These are phyloP conservation scores for Aspergillus sp. DNA, from an alignment of 2,329 filamentous ascomycete species.

Conservation along the genomic window DNA sequence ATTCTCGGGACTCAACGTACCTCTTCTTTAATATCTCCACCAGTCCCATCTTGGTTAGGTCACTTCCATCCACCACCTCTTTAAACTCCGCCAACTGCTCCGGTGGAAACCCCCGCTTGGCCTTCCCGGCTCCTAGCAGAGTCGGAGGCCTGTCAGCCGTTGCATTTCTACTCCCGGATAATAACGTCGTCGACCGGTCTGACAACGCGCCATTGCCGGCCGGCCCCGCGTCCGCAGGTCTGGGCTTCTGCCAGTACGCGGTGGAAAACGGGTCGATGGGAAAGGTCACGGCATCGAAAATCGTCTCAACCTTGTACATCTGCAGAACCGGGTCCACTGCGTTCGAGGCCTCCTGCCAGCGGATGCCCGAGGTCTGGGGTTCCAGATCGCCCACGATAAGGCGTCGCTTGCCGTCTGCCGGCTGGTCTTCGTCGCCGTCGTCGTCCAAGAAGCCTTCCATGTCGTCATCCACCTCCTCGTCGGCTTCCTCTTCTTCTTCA, in stretches of 20 bases:
- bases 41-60: conserved; percentile 65
- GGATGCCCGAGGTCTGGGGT: conserved; percentile 70
- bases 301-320: conserved; percentile 64
- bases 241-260: conserved; percentile 59
- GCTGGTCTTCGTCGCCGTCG: conserved; percentile 67
- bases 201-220: too few species aligned
- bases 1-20: conserved; percentile 24
- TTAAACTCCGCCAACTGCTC: conserved; percentile 62
- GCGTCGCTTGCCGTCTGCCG: conserved; percentile 49
- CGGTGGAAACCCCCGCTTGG: conserved; percentile 44
- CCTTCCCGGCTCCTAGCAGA: conserved; percentile 12
- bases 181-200: too few species aligned
- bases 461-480: conserved; percentile 65
- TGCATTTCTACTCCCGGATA: too few species aligned
- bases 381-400: conserved; percentile 59
- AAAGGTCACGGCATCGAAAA: conserved; percentile 48
- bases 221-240: too few species aligned
- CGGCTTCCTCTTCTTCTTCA: conserved; percentile 55
- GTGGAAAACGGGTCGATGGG: conserved; percentile 80
- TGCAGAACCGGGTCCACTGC: conserved; percentile 44
- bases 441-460: conserved; percentile 88
- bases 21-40: conserved; percentile 67
- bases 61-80: conserved; percentile 58
- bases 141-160: too few species aligned
- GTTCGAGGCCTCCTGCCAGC: conserved; percentile 57